phyloP scores from a whole-genome alignment of 2,329 filamentous ascomycete species.

The Aspergillus niger region DNA sequence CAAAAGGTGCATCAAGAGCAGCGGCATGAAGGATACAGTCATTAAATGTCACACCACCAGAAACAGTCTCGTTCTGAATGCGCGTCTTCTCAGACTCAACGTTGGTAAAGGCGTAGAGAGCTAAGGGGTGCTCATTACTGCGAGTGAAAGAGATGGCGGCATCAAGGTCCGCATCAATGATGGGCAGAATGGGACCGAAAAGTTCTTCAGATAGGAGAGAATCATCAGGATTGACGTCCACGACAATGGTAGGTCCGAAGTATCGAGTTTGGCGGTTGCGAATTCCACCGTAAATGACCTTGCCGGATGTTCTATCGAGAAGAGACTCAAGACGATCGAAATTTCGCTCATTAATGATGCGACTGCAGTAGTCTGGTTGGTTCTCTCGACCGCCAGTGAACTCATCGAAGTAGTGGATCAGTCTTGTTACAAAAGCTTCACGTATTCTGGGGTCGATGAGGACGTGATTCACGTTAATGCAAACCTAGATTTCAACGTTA shows the following conservation, averaged over 20 bases:
- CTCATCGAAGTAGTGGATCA: conserved; percentile 38
- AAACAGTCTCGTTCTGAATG: conserved; percentile 3
- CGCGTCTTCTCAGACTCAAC: conserved; percentile 37
- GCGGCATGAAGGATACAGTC: conserved; percentile 12
- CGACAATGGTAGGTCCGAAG: conserved; percentile 45
- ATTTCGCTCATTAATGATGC: conserved; percentile 48
- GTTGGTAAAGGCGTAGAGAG: conserved; percentile 47
- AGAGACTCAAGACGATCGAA: conserved; percentile 45
- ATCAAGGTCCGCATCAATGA: conserved; percentile 35
- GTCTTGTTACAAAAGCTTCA: conserved; percentile 38
- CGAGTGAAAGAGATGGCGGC: conserved; percentile 31
- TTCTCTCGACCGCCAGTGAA: conserved; percentile 28
- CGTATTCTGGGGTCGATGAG: conserved; percentile 46
- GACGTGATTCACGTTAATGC: conserved; percentile 48
- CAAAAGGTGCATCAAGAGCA: conserved; percentile 13
- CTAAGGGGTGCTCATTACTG: conserved; percentile 40
- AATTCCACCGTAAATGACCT: conserved; percentile 40
- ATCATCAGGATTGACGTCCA: conserved; percentile 39
- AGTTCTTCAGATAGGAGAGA: conserved; percentile 49
- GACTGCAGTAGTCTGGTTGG: conserved; percentile 26
- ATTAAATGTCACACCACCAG: conserved; percentile 17
- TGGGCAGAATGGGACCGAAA: conserved; percentile 49
- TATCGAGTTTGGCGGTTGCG: conserved; percentile 32
- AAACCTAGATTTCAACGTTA: conserved; percentile 24
- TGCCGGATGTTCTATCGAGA: conserved; percentile 40